A percentile compares a stretch with the other conserved stretches of the same genome.
phyloP scores from a whole-genome alignment of 2,329 filamentous ascomycete species.

The Fusarium bactridioides region DNA sequence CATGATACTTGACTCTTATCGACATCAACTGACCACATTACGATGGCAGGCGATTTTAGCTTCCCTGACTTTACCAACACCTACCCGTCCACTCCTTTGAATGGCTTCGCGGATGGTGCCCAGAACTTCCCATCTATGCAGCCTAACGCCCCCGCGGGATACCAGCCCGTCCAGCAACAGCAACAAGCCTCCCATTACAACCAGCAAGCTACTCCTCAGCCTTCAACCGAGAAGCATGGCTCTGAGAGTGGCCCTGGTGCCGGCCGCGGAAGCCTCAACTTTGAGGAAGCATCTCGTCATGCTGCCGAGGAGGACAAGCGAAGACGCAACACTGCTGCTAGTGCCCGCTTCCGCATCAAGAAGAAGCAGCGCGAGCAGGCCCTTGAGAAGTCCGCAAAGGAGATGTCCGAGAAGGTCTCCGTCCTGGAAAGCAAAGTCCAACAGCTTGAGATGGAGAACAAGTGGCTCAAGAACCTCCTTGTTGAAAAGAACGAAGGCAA shows the following conservation, averaged over 20 bases:
- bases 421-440: slow-evolving; percentile 76
- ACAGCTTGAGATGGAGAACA: slow-evolving; percentile 84
- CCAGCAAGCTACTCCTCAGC: slow-evolving; percentile 42
- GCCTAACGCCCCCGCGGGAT: slow-evolving; percentile 58
- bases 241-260: slow-evolving; percentile 51
- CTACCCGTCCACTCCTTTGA: slow-evolving; percentile 60
- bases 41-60: slow-evolving; percentile 66
- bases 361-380: slow-evolving; percentile 95
- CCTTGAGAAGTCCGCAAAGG: slow-evolving; percentile 81
- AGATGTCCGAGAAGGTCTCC: slow-evolving; percentile 81
- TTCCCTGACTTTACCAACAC: slow-evolving; percentile 62
- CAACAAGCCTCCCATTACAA: slow-evolving; percentile 41
- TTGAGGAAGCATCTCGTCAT: slow-evolving; percentile 75
- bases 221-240: slow-evolving; percentile 55
- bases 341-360: slow-evolving; percentile 89
- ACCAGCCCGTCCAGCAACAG: slow-evolving; percentile 49
- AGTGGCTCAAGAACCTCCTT: slow-evolving; percentile 81
- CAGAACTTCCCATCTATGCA: slow-evolving; percentile 61
- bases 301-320: slow-evolving; percentile 91
- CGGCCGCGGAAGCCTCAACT: slow-evolving; percentile 56
- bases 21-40: slow-evolving; percentile 43
- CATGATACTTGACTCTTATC: slow-evolving; percentile 35
- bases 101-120: slow-evolving; percentile 47
- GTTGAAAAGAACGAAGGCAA: slow-evolving; percentile 80
- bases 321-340: slow-evolving; percentile 86